These are phyloP conservation scores for Paecilomyces variotii DNA, from an alignment of 2,329 filamentous ascomycete species.

Conservation along the genomic window DNA sequence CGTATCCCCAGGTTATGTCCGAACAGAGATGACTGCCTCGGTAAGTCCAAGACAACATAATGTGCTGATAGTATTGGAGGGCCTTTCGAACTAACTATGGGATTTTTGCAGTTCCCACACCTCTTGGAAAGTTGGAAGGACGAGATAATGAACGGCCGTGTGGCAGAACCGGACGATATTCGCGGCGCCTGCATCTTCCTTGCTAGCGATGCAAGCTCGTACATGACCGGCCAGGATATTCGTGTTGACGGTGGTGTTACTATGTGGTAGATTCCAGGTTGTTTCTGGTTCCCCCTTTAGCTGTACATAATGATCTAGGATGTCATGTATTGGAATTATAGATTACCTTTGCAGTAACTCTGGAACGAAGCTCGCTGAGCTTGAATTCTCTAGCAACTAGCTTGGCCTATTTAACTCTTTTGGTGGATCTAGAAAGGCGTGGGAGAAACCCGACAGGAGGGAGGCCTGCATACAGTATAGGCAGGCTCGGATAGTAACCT, in stretches of 20 bases:
- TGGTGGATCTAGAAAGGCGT: no score
- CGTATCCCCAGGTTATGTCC: conserved; percentile 34
- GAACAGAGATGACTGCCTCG: conserved; percentile 26
- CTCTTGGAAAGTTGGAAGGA: conserved; percentile 43
- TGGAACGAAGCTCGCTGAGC: no score
- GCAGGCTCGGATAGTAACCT: no score
- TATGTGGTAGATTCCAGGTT: conserved; percentile 24
- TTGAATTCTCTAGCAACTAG: no score
- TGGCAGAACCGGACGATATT: conserved; percentile 45
- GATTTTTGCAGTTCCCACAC: conserved; percentile 31
- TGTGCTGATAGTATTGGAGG: neutral
- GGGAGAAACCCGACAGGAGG: no score
- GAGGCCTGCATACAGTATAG: no score
- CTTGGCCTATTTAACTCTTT: no score
- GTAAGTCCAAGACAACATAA: conserved; percentile 10
- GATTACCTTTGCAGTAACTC: no score
- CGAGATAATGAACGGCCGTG: conserved; percentile 41
- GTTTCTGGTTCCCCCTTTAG: neutral
- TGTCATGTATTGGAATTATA: no score
- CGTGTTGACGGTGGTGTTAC: conserved; percentile 39
- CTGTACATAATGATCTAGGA: no score
- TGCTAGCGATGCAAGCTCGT: conserved; percentile 41
- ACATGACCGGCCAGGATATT: conserved; percentile 40
- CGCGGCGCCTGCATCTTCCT: conserved; percentile 43
- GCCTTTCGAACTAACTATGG: neutral